Percentiles rank a stretch among this genome's conserved stretches.
These are phyloP conservation scores for Phlyctochytrium arcticum DNA, from an alignment of 192 early-diverging fungal genomes.

Conservation along the genomic window DNA sequence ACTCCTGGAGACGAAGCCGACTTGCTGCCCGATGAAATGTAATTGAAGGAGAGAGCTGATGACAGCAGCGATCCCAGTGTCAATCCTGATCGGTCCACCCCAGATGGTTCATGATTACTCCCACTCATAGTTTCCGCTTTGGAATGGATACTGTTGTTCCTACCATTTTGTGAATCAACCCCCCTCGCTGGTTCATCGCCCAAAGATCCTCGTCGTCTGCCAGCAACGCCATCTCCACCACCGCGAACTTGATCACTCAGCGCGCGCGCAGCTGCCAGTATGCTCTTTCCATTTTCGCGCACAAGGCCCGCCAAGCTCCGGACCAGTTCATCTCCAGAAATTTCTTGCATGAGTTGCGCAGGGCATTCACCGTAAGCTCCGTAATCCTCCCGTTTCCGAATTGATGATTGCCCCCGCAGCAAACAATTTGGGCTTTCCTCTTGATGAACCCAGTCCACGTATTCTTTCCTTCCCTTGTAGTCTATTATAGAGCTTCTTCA, in stretches of 20 bases:
- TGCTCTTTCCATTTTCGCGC: not conserved
- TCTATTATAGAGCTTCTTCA: no score
- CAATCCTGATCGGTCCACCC: not conserved
- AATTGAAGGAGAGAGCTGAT: not conserved
- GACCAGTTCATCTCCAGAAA: constrained; percentile 13
- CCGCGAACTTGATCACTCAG: not conserved
- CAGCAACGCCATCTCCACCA: not conserved
- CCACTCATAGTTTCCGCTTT: not conserved
- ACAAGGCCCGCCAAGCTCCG: constrained; percentile 5
- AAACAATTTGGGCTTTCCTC: no score
- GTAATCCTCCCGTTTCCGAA: no score
- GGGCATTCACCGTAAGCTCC: no score
- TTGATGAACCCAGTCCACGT: no score
- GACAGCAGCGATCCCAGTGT: not conserved
- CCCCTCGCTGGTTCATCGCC: no score
- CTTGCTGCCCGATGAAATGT: not conserved
- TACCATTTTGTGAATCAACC: no score
- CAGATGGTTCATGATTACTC: not conserved
- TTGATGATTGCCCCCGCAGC: no score
- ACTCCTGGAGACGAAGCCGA: not conserved
- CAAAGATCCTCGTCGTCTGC: not conserved
- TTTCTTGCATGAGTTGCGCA: constrained; percentile 18
- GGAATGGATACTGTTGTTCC: no score
- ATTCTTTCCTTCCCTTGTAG: no score
- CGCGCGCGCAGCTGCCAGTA: not conserved